Evolutionary conservation across 768 basidiomycete species (phyloP).

Genomic region (Tremella fuciformis): DNA sequence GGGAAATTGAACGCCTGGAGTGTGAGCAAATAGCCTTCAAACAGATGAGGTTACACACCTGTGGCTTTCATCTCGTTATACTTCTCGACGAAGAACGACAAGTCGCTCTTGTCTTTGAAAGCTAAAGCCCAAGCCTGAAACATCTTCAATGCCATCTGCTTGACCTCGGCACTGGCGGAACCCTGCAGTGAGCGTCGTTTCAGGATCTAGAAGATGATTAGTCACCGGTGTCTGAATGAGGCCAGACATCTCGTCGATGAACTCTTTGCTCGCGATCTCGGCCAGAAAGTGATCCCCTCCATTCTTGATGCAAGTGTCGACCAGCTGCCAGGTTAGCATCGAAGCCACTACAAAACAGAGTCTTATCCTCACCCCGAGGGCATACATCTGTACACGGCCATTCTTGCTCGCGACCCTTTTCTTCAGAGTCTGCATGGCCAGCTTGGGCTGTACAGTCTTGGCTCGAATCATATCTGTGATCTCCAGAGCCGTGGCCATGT

Average conservation of each 20-base stretch:
- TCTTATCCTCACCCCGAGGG: conserved; percentile 67
- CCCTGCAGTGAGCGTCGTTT: conserved; percentile 36
- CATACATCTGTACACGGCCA: conserved; percentile 85
- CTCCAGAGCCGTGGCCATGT: conserved; percentile 89
- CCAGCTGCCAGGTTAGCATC: conserved; percentile 59
- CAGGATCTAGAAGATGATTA: background rate
- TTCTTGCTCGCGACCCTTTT: conserved; percentile 87
- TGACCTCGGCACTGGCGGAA: conserved; percentile 72
- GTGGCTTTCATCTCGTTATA: conserved; percentile 73
- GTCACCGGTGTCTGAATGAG: conserved; percentile 70
- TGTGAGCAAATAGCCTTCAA: background rate
- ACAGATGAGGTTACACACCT: conserved; percentile 62
- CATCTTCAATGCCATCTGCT: conserved; percentile 68
- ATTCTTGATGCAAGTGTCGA: conserved; percentile 93
- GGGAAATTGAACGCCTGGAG: conserved; percentile 41
- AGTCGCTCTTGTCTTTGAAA: conserved; percentile 72
- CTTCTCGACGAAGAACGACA: conserved; percentile 72
- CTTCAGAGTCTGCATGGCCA: conserved; percentile 84
- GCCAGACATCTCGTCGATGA: conserved; percentile 87
- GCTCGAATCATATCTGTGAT: conserved; percentile 96
- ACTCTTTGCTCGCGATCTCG: conserved; percentile 83
- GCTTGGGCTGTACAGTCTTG: conserved; percentile 77
- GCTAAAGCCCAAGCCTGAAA: conserved; percentile 94
- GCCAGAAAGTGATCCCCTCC: conserved; percentile 85
- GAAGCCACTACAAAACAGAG: conserved; percentile 11